Conservation (phyloP, 2,329 filamentous ascomycete species). For the Knufia petricola region DNA sequence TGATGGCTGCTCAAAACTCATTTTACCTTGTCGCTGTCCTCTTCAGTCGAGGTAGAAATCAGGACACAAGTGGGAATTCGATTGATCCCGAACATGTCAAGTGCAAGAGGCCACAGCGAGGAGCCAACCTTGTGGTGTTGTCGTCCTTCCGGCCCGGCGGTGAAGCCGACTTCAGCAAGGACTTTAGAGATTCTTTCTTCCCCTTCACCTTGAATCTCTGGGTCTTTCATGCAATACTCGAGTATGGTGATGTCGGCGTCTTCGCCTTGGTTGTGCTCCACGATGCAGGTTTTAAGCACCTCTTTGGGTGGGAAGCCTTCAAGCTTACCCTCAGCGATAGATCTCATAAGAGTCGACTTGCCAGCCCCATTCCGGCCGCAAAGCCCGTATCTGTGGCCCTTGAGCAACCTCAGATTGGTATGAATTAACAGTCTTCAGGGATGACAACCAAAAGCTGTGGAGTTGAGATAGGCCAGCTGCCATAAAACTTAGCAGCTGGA, state of each 20-base stretch:
- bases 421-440: too few relatives aligned
- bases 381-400: conserved; percentile 94
- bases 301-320: conserved; percentile 94
- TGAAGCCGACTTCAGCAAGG: conserved; percentile 87
- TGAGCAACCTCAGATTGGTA: conserved; percentile 86
- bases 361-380: conserved; percentile 95
- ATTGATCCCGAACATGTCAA: too few relatives aligned
- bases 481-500: too few relatives aligned
- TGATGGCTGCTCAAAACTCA: too few relatives aligned
- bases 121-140: conserved; percentile 88
- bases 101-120: too few relatives aligned
- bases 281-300: conserved; percentile 88
- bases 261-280: conserved; percentile 98
- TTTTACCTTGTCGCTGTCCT: too few relatives aligned
- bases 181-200: conserved; percentile 73
- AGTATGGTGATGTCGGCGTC: conserved; percentile 94
- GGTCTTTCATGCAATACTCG: conserved; percentile 84
- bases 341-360: conserved; percentile 96
- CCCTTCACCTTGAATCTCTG: conserved; percentile 69
- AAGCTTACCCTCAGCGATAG: conserved; percentile 88
- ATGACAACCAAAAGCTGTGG: too few relatives aligned
- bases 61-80: too few relatives aligned
- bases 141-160: conserved; percentile 73
- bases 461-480: too few relatives aligned
- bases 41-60: too few relatives aligned